Evolutionary conservation across 169 alveolate genomes (phyloP).

Genomic region (Plasmodium ovale): DNA sequence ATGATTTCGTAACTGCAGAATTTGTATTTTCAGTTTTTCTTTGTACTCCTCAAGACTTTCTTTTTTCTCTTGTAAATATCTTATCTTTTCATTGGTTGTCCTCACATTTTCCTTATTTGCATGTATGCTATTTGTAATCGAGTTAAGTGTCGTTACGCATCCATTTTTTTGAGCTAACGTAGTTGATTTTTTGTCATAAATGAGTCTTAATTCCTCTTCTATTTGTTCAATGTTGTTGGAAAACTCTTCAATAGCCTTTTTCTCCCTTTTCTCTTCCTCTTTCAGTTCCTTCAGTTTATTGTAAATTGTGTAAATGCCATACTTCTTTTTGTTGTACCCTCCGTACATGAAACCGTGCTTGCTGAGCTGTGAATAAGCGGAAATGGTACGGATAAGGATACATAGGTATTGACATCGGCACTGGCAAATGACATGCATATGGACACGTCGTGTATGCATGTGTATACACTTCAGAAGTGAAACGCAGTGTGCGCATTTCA

Average conservation of each 20-base stretch:
- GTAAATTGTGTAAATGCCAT: constrained; percentile 65
- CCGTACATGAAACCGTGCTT: constrained; percentile 75
- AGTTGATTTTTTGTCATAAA: constrained; percentile 51
- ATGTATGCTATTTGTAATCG: constrained; percentile 49
- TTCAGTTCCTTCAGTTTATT: constrained; percentile 48
- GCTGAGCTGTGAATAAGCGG: constrained; percentile 40
- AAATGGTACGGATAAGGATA: background rate
- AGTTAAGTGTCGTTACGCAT: constrained; percentile 50
- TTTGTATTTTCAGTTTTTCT: constrained; percentile 57
- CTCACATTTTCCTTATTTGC: constrained; percentile 51
- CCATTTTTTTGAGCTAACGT: constrained; percentile 61
- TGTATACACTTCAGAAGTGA: too few species aligned
- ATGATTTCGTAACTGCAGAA: constrained; percentile 58
- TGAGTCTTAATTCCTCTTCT: constrained; percentile 57
- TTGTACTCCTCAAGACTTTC: constrained; percentile 48
- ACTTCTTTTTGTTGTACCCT: constrained; percentile 62
- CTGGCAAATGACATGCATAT: background rate
- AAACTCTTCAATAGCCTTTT: constrained; percentile 40
- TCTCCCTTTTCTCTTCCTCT: constrained; percentile 68
- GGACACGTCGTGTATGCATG: too few species aligned
- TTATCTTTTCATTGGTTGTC: constrained; percentile 54
- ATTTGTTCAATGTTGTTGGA: constrained; percentile 41
- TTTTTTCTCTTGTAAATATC: constrained; percentile 43
- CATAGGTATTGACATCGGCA: background rate
- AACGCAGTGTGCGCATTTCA: too few species aligned